Evolutionary conservation across 495 filamentous ascomycete species (phyloP).

Genomic region (Pseudevernia furfuracea): DNA sequence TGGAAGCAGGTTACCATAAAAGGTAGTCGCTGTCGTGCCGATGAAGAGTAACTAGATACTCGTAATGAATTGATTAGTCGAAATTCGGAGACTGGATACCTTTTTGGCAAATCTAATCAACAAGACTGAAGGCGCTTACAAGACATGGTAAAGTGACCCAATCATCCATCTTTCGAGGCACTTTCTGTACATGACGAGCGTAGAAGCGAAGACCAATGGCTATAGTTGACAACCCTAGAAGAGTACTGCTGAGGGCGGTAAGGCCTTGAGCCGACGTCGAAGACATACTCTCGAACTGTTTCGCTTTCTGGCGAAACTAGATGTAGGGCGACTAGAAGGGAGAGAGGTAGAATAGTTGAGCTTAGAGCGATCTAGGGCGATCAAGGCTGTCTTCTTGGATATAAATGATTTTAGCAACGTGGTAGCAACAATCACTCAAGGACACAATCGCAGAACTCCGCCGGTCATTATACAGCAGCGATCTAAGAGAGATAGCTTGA

Average conservation of each 20-base stretch:
- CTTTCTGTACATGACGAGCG: neutral
- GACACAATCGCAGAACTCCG: too few relatives aligned
- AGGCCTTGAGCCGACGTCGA: conserved; percentile 5
- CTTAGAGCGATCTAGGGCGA: too few relatives aligned
- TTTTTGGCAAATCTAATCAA: too few relatives aligned
- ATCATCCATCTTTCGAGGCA: neutral
- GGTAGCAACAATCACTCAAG: too few relatives aligned
- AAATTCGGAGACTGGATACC: neutral
- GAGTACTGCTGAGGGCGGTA: conserved; percentile 1
- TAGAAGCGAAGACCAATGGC: conserved; percentile 2
- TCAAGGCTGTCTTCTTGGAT: too few relatives aligned
- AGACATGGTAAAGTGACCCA: conserved; percentile 6
- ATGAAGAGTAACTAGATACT: conserved; percentile 2
- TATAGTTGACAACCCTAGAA: neutral
- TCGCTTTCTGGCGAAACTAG: too few relatives aligned
- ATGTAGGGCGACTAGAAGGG: too few relatives aligned
- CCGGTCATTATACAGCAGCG: too few relatives aligned
- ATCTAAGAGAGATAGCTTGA: too few relatives aligned
- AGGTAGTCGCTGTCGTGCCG: neutral
- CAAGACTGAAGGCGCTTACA: neutral
- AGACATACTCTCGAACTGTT: neutral
- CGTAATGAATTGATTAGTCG: neutral
- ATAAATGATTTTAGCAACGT: too few relatives aligned
- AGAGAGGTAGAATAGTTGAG: too few relatives aligned
- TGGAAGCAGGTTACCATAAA: neutral